A percentile compares a stretch with the other conserved stretches of the same genome.
These are phyloP conservation scores for Chytriomyces confervae DNA, from an alignment of 192 early-diverging fungal species.

Conservation along the genomic window DNA sequence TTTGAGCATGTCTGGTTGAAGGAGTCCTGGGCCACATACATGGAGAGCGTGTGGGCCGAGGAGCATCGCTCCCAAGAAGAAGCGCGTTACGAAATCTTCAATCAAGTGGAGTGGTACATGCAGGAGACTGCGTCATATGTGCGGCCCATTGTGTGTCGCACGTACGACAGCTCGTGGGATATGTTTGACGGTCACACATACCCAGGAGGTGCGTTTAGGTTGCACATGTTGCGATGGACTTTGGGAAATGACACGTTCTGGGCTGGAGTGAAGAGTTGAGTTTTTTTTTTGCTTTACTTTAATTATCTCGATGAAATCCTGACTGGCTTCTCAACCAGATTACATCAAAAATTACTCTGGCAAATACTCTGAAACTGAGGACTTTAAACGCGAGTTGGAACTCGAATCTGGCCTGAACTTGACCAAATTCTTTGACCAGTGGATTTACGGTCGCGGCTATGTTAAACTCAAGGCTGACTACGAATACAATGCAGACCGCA, in stretches of 20 bases:
- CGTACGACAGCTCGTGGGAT: constrained; percentile 56
- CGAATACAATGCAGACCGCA: constrained; percentile 84
- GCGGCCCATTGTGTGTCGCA: constrained; percentile 57
- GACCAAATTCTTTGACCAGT: constrained; percentile 83
- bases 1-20: constrained; percentile 68
- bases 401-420: constrained; percentile 80
- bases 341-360: constrained; percentile 50
- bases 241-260: constrained; percentile 59
- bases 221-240: constrained; percentile 59
- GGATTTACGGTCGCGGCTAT: constrained; percentile 89
- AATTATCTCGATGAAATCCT: neutral
- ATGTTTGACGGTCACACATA: constrained; percentile 63
- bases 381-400: constrained; percentile 75
- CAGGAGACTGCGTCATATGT: constrained; percentile 39
- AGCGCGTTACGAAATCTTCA: constrained; percentile 41
- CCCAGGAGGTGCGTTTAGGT: constrained; percentile 57
- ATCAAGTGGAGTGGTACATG: constrained; percentile 39
- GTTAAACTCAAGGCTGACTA: constrained; percentile 80
- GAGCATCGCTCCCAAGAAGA: constrained; percentile 48
- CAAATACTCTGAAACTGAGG: constrained; percentile 56
- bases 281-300: neutral
- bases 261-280: constrained; percentile 50
- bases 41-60: constrained; percentile 42
- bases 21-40: constrained; percentile 65
- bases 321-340: constrained; percentile 1